Evolutionary conservation across 108 stramenopile genomes (phyloP), one percentile per base, ranked within the genome.

Genomic region (Cyclotella sp.): DNA sequence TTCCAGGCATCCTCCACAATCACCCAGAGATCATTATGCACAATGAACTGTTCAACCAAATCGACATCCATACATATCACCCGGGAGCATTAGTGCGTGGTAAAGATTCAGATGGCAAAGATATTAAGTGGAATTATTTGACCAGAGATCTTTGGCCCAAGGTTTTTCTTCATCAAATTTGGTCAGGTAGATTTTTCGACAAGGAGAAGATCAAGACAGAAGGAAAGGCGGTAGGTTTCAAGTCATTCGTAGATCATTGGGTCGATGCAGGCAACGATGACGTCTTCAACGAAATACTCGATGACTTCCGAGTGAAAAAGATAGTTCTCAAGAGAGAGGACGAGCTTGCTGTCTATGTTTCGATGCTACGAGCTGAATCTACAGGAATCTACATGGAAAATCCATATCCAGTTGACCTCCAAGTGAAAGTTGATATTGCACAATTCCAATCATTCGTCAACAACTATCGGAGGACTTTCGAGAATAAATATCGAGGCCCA

Each of bases 11-110:
- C 13, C 44, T 45, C 13, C 44, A 68, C 53, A 63, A 78, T 10
- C 84, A 85, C 55, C 76, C 72, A 2, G 81, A 85, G 40, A 74
- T 85, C 18, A 42, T 63, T 19, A 85, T 85, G 84, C 84, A 85
- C 72, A 80, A 85, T 30, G 84, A 85, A 47, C 45, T 85, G 18
- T 85, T 85, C 72, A 85, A 85, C 42, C 63, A 51, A 54, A 85
- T 72, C 42, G 80, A 71, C 82, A 79, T 85, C 43, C 70, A 68
- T 59, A 77, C 84, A 28, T 85, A 85, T 41, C 45, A 81, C 68
- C 68, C 70, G 6, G 40, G 22, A 54, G 12, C 53, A 54, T 7
- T 54, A 18, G n/a, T n/a, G 15, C 53, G 18, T 45, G 44, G 13
- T 13, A 45, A 13, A 45, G 44, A 45, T 45, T 45, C 44, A 45